A percentile compares a stretch with the other conserved stretches of the same genome.
phyloP scores from a whole-genome alignment of 805 yeast species.

The Zygoascus tannicola region DNA sequence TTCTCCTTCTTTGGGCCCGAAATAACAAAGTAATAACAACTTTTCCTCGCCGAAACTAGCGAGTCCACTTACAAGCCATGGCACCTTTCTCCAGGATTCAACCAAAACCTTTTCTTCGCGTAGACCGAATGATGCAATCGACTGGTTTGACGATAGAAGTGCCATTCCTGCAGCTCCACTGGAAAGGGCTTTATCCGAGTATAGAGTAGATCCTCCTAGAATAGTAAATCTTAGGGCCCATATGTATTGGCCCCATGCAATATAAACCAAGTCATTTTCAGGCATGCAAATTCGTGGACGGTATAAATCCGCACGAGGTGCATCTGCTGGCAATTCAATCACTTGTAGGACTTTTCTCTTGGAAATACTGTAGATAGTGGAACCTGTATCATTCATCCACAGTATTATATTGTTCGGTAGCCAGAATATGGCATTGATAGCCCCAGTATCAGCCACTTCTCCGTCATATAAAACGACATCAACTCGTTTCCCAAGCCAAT shows the following conservation, averaged over 20 bases:
- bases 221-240: slow-evolving; percentile 54
- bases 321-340: slow-evolving; percentile 47
- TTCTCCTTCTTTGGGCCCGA: slow-evolving; percentile 24
- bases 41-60: slow-evolving; percentile 66
- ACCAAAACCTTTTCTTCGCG: slow-evolving; percentile 23
- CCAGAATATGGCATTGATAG: slow-evolving; percentile 53
- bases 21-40: slow-evolving; percentile 49
- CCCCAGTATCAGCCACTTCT: slow-evolving; percentile 38
- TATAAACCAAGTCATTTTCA: slow-evolving; percentile 53
- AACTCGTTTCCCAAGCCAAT: slow-evolving; percentile 78
- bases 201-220: slow-evolving; percentile 13
- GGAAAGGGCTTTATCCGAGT: slow-evolving; percentile 3
- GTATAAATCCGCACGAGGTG: slow-evolving; percentile 63
- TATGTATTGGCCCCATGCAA: slow-evolving; percentile 77
- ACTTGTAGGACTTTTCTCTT: slow-evolving; percentile 41
- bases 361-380: slow-evolving; percentile 53
- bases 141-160: slow-evolving; percentile 11
- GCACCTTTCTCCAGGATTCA: slow-evolving; percentile 33
- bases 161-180: slow-evolving; percentile 12
- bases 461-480: slow-evolving; percentile 56
- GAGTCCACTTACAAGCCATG: slow-evolving; percentile 62
- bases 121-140: slow-evolving; percentile 10
- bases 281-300: slow-evolving; percentile 70
- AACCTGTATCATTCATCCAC: slow-evolving; percentile 82
- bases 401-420: slow-evolving; percentile 51